Evolutionary conservation across 768 basidiomycete species (phyloP), one percentile per base, ranked within the genome.

Genomic region (Pleurotus ostreatus): DNA sequence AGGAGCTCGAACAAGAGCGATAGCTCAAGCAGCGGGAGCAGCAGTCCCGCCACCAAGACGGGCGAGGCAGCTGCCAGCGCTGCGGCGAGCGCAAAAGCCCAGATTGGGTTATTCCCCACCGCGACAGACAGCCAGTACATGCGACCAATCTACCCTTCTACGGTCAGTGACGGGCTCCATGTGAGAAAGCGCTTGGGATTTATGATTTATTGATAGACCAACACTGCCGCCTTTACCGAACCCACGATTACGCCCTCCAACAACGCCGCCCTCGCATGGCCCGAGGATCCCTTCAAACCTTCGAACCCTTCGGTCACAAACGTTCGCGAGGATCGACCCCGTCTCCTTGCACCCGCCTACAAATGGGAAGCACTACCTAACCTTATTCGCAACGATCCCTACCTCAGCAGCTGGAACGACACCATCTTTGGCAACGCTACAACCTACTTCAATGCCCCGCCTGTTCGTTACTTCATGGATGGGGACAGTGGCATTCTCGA

Each of bases 401-500:
- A 99, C 74, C 79, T 98, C 64, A 74, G 79, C 57, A 77, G 72
- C 57, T 98, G 96, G 96, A 97, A 99, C 70, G 78, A 78, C 20
- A 89, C 92, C 46, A 98, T 98, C 67, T 89, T 98, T 61, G 76
- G 70, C 51, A 98, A 98, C 71, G 97, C 94, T 12, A 82, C 90
- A 0, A 71, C 76, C n/a, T 94, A 88, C 65, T 82, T 78, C 66
- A 65, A 70, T 51, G 71, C 80, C 20, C 74, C 78, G n/a, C 83
- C 88, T 40, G 88, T 92, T 34, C 63, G 61, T 18, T 97, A 98
- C 68, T 69, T 73, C 60, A 69, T 82, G 65, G 97, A 99, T 65
- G 88, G 90, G 22, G 82, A 81, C 60, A 94, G 89, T 61, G 97
- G 97, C 65, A 93, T 98, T 34, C 79, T 99, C 25, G 97, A 99